phyloP scores from a whole-genome alignment of 495 filamentous ascomycete genomes.

The Xylaria venustula region DNA sequence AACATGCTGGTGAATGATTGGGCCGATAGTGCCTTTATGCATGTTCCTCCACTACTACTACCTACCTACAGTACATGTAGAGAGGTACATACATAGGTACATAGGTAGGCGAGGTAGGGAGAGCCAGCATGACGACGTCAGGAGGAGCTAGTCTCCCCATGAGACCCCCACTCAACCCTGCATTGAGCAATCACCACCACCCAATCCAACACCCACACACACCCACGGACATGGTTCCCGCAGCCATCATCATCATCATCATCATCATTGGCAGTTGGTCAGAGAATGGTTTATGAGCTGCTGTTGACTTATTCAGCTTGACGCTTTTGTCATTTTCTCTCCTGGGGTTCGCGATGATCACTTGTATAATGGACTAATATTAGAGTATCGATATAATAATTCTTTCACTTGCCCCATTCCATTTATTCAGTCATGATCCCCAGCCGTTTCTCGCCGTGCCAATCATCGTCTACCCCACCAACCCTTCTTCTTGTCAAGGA shows the following conservation, averaged over 20 bases:
- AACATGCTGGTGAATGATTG: not conserved
- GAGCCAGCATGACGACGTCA: conserved; percentile 10
- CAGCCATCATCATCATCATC: not conserved
- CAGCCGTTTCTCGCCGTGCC: not conserved
- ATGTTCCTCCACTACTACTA: no score
- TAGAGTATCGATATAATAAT: not conserved
- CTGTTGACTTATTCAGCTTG: not conserved
- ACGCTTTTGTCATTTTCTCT: not conserved
- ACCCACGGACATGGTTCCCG: not conserved
- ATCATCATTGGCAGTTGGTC: no score
- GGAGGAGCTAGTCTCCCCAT: not conserved
- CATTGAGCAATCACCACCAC: not conserved
- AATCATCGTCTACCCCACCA: conserved; percentile 1
- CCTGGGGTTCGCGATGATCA: not conserved
- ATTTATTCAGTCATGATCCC: no score
- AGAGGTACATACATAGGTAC: no score
- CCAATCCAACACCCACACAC: not conserved
- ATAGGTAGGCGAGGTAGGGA: no score
- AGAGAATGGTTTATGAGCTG: no score
- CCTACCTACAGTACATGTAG: no score
- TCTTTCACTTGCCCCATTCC: no score
- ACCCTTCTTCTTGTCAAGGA: not conserved
- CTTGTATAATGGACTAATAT: not conserved
- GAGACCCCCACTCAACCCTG: conserved; percentile 8
- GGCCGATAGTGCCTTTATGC: not conserved